Conservation (phyloP, 768 basidiomycete species). For the Chiua virens region DNA sequence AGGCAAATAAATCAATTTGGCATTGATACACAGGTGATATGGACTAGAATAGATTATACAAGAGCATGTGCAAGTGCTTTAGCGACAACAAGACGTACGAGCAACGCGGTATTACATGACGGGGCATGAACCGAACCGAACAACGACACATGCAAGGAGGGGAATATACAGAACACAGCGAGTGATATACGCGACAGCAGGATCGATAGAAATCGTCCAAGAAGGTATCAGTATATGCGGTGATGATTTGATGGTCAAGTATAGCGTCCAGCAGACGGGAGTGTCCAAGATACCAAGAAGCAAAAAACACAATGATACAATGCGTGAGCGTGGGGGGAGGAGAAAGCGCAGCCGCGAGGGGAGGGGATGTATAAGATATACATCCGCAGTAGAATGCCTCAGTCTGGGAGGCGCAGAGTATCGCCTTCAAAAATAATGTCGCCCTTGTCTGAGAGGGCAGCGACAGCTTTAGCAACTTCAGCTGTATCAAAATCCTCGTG, state of each 20-base stretch:
- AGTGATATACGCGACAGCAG: conserved; percentile 16
- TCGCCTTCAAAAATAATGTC: conserved; percentile 56
- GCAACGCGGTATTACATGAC: too few relatives aligned
- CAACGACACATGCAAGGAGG: not conserved
- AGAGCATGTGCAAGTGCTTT: conserved; percentile 6
- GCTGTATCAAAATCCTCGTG: conserved; percentile 79
- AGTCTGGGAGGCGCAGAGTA: conserved; percentile 31
- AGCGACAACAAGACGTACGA: not conserved
- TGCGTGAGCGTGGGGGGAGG: not conserved
- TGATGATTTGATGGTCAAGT: not conserved
- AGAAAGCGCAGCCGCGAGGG: not conserved
- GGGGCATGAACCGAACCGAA: not conserved
- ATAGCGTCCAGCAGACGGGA: conserved; percentile 4
- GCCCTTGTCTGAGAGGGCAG: conserved; percentile 45
- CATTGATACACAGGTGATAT: conserved; percentile 23
- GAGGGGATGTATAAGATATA: not conserved
- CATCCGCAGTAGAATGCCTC: not conserved
- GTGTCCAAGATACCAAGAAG: conserved; percentile 26
- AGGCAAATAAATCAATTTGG: not conserved
- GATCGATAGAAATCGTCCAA: conserved; percentile 14
- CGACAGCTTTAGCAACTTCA: conserved; percentile 61
- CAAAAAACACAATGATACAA: conserved; percentile 16
- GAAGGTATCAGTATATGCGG: conserved; percentile 19
- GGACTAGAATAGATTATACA: conserved; percentile 16
- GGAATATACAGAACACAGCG: conserved; percentile 15